Percentiles rank a stretch among this genome's conserved stretches.
These are phyloP conservation scores for Aspergillus clavatus DNA, from an alignment of 2,329 filamentous ascomycete genomes.

Conservation along the genomic window DNA sequence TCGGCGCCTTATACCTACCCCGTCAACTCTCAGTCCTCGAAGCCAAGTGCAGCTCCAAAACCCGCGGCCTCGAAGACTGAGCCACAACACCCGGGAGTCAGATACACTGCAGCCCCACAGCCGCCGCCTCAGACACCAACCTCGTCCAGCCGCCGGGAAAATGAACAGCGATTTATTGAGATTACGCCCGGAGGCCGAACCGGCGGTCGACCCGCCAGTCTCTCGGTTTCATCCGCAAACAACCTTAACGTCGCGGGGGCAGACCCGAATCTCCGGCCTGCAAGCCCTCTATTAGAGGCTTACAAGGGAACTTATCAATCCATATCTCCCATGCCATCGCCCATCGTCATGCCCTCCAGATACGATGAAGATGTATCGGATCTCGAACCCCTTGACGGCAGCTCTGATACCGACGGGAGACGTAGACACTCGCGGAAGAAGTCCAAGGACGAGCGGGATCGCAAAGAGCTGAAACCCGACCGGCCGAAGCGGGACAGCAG, in stretches of 20 bases:
- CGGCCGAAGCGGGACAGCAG: constrained; percentile 20
- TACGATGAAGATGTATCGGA: constrained; percentile 52
- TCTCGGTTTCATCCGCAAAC: constrained; percentile 37
- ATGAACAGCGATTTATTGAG: constrained; percentile 31
- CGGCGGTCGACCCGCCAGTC: constrained; percentile 25
- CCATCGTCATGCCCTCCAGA: constrained; percentile 57
- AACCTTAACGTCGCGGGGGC: constrained; percentile 35
- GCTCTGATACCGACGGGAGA: constrained; percentile 24
- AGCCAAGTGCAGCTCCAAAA: constrained; percentile 8
- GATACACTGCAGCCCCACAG: constrained; percentile 16
- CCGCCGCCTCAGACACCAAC: constrained; percentile 16
- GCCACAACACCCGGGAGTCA: constrained; percentile 5
- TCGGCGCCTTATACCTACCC: constrained; percentile 22
- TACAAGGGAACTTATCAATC: constrained; percentile 93
- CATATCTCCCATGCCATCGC: constrained; percentile 89
- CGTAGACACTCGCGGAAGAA: constrained; percentile 25
- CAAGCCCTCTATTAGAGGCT: constrained; percentile 81
- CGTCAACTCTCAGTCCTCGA: constrained; percentile 24
- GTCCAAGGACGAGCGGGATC: constrained; percentile 28
- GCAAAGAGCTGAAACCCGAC: constrained; percentile 25
- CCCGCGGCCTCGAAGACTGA: constrained; percentile 10
- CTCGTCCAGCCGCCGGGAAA: constrained; percentile 20
- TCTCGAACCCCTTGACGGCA: constrained; percentile 41
- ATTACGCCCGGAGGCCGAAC: constrained; percentile 28
- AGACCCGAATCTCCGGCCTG: constrained; percentile 53